phyloP scores from a whole-genome alignment of 129 eudicot species.

The Oenanthe sinensis region DNA sequence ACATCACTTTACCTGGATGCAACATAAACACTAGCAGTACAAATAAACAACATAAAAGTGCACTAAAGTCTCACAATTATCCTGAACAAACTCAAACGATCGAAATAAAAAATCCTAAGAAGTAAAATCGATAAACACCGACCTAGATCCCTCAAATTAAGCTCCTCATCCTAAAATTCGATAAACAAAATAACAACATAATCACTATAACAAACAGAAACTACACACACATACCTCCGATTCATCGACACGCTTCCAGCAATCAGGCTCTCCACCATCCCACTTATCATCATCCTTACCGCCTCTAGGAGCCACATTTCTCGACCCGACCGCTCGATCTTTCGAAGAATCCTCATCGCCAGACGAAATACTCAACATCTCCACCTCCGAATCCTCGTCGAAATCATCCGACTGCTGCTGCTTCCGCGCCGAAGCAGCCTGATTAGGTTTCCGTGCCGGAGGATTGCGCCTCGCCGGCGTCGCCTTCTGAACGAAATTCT shows the following conservation, averaged over 20 bases:
- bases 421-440: slow-evolving; percentile 13
- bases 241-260: slow-evolving; percentile 92
- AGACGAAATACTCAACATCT: slow-evolving; percentile 90
- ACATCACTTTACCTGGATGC: not conserved
- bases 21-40: not conserved
- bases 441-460: slow-evolving; percentile 23
- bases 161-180: not conserved
- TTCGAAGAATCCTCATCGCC: slow-evolving; percentile 72
- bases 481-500: slow-evolving; percentile 54
- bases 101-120: not conserved
- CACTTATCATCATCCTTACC: slow-evolving; percentile 59
- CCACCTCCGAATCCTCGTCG: slow-evolving; percentile 90
- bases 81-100: not conserved
- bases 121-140: not conserved
- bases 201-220: not conserved
- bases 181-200: not conserved
- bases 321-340: slow-evolving; percentile 38
- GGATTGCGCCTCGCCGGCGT: slow-evolving; percentile 19
- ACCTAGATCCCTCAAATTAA: not conserved
- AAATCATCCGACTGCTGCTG: slow-evolving; percentile 47
- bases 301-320: slow-evolving; percentile 26
- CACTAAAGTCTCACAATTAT: not conserved
- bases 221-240: slow-evolving; percentile 46
- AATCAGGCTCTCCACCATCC: slow-evolving; percentile 86
- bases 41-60: not conserved